Base-by-base conservation (phyloP, 805 yeast genomes). In the Scheffersomyces amazonensis region DNA sequence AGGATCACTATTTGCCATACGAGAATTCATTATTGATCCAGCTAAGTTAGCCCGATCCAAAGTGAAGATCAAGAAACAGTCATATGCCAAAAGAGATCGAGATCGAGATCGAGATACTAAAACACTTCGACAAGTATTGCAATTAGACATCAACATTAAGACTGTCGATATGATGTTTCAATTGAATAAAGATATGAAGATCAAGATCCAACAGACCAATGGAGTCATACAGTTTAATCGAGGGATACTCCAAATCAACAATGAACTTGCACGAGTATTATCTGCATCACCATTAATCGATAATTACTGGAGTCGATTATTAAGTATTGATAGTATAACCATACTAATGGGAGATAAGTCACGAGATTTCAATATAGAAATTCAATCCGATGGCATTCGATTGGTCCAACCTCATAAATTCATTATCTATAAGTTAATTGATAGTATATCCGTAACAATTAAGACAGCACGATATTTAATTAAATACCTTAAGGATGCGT, bases 271-370 rank as follows among this genome's bases (percentile, higher is more conserved):
- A 3, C 59, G 84, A 34, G 37, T 73, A 3, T 64, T 79, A 41
- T 75, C 75, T 1, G 78, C 75, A 35, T 78, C 83, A 0, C 81
- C 84, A 1, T 60, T 71, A 0, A 44, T 64, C 2, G 57, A 64
- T 2, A 66, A 62, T 2, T 58, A 54, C 32, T 80, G 85, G 85
- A 59, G 71, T 13, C 58, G 83, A 34, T 48, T 81, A 24, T 25
- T 70, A 2, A 61, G 73, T 24, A 50, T 71, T 24, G 71, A 69
- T 28, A 58, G 64, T 15, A 66, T 54, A 31, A 41, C 41, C 5
- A 25, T 56, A 8, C 12, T 18, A 1, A 23, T 49, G 2, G 37
- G 48, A 27, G 42, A 47, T 16, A 40, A 49, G 4, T 24, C 39
- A 4, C 31, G 45, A 5, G 43, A 45, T 5, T 43, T 48, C 22